Evolutionary conservation across 2,329 filamentous ascomycete species (phyloP), one percentile per base, ranked within the genome.

Genomic region (Colletotrichum gloeosporioides): DNA sequence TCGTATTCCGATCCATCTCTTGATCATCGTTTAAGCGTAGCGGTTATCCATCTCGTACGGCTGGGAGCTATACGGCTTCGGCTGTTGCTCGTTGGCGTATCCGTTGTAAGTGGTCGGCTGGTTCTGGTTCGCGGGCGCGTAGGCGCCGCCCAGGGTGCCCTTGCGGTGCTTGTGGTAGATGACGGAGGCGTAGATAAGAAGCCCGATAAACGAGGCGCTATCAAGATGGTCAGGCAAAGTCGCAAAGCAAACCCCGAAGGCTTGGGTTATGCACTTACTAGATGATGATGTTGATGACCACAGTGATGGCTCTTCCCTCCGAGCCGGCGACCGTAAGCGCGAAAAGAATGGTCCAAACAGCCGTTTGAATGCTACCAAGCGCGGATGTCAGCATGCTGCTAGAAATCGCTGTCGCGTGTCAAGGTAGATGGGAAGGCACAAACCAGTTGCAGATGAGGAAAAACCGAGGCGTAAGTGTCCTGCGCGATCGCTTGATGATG

Each of bases 201-300:
- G 78, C 29, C 81, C 82, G 32, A 83, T 29, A 77, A 84, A 84
- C 71, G 82, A 82, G 31, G 82, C 77, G 16, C 83, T 84, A 9
- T 7, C 32, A 31, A 2, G 1, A 34, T 3, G 27, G 36, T 74
- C 8, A 77, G 53, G 4, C 6, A 69, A 57, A 29, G 29, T 4
- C 25, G 9, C 8, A 12, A 3, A 25, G 0, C 4, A 29, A 9
- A 31, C 16, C 5, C 25, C 15, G 8, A 18, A 8, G 22, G 3
- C 12, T 8, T 6, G 18, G 27, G 36, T 4, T 3, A 8, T 8
- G 7, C 1, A 78, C 83, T 79, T 67, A 84, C 82, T 82, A 78
- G 32, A 82, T 75, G 9, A 81, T 34, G n/a, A 84, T 72, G 27
- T 75, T 64, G 29, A 84, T 73, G 18, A 69, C 68, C 13, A 81